A percentile compares a stretch with the other conserved stretches of the same genome.
Evolutionary conservation across 2,329 filamentous ascomycete genomes (phyloP).

Genomic region (Microsporum ferrugineum): DNA sequence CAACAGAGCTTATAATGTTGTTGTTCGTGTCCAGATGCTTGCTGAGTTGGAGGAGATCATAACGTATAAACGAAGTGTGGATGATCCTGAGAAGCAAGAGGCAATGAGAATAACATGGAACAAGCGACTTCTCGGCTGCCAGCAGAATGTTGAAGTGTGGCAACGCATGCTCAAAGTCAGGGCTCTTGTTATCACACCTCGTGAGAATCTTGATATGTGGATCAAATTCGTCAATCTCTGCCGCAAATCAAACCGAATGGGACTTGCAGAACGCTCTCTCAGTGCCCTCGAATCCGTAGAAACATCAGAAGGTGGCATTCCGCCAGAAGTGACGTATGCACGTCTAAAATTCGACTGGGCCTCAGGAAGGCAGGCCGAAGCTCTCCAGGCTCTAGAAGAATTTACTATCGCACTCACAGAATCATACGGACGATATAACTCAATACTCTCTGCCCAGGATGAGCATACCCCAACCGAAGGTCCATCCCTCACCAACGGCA

Average conservation of each 20-base stretch:
- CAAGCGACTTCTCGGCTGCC: constrained; percentile 82
- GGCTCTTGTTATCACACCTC: constrained; percentile 78
- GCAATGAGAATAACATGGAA: constrained; percentile 94
- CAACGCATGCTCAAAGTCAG: constrained; percentile 94
- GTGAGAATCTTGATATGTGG: constrained; percentile 97
- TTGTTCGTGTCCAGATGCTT: constrained; percentile 97
- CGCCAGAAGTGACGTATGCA: constrained; percentile 85
- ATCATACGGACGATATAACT: constrained; percentile 42
- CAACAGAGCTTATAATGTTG: constrained; percentile 92
- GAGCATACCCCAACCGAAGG: constrained; percentile 36
- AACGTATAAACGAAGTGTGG: constrained; percentile 79
- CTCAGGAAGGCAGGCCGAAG: constrained; percentile 54
- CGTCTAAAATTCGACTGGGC: constrained; percentile 97
- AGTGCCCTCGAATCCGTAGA: constrained; percentile 73
- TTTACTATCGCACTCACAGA: constrained; percentile 51
- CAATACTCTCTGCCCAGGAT: constrained; percentile 26
- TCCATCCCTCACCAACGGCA: constrained; percentile 36
- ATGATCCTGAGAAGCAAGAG: constrained; percentile 72
- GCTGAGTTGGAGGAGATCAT: constrained; percentile 98
- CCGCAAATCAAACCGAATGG: constrained; percentile 88
- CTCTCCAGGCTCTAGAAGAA: constrained; percentile 49
- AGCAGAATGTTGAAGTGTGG: constrained; percentile 97
- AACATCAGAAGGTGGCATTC: constrained; percentile 30
- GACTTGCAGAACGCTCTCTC: constrained; percentile 87
- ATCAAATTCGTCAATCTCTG: constrained; percentile 99